Percentiles rank a stretch among this genome's conserved stretches.
These are phyloP conservation scores for Aspergillus conjunctus DNA, from an alignment of 495 filamentous ascomycete genomes.

Conservation along the genomic window DNA sequence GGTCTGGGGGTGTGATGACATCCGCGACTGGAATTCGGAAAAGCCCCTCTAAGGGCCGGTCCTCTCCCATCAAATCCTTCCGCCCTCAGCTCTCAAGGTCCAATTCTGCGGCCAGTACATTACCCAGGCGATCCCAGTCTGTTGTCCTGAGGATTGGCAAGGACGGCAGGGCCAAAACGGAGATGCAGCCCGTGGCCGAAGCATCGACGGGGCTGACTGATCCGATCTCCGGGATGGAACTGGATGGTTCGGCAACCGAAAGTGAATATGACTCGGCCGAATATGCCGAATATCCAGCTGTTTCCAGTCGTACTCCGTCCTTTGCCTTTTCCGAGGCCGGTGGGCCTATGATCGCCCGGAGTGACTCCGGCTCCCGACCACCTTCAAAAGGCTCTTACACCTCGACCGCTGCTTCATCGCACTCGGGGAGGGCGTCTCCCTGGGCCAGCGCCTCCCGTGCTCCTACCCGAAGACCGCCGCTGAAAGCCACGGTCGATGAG, in stretches of 20 bases:
- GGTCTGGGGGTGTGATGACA: conserved; percentile 33
- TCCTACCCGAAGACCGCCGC: conserved; percentile 30
- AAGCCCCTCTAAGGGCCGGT: conserved; percentile 48
- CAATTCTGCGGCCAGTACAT: conserved; percentile 33
- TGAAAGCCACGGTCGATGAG: conserved; percentile 37
- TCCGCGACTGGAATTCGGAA: conserved; percentile 47
- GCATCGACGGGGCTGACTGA: conserved; percentile 44
- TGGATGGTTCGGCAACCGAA: conserved; percentile 51
- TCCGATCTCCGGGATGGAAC: conserved; percentile 45
- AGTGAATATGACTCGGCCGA: conserved; percentile 60
- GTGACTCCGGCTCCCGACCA: conserved; percentile 56
- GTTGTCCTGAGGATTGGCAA: conserved; percentile 73
- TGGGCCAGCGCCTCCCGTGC: conserved; percentile 42
- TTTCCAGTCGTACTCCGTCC: conserved; percentile 63
- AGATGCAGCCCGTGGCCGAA: conserved; percentile 62
- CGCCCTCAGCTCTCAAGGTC: conserved; percentile 38
- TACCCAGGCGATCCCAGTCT: conserved; percentile 44
- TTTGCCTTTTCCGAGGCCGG: conserved; percentile 61
- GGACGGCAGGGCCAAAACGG: conserved; percentile 69
- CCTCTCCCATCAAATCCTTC: conserved; percentile 42
- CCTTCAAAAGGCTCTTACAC: conserved; percentile 55
- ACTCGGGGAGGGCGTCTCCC: conserved; percentile 47
- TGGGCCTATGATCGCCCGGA: conserved; percentile 51
- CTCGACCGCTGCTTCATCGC: conserved; percentile 46
- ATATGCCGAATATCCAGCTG: conserved; percentile 66